These are phyloP conservation scores for Marasmius tenuissimus DNA, from an alignment of 1,284 basidiomycete species.

Conservation along the genomic window DNA sequence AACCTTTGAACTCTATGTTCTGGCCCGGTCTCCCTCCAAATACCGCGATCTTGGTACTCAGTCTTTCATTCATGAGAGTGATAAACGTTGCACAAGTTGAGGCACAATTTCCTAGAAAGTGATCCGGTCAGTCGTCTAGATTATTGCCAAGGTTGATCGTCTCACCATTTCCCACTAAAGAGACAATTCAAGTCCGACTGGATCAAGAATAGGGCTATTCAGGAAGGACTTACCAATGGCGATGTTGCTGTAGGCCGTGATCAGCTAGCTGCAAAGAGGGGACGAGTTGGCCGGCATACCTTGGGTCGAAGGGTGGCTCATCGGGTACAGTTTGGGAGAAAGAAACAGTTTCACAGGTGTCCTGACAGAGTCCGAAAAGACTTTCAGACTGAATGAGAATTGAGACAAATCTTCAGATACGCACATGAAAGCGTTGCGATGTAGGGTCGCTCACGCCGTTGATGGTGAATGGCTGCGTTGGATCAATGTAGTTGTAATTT, in stretches of 20 bases:
- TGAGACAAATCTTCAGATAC: neutral
- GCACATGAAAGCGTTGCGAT: neutral
- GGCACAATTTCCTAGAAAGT: conserved; percentile 52
- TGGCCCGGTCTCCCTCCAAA: conserved; percentile 62
- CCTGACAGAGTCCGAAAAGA: conserved; percentile 23
- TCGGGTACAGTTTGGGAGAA: conserved; percentile 47
- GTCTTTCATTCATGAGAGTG: conserved; percentile 61
- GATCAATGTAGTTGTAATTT: neutral
- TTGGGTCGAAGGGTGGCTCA: conserved; percentile 52
- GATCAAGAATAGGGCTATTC: neutral
- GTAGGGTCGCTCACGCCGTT: neutral
- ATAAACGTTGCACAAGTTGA: conserved; percentile 68
- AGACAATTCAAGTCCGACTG: neutral
- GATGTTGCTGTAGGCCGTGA: conserved; percentile 39
- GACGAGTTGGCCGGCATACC: conserved; percentile 7
- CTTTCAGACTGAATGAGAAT: too few relatives aligned
- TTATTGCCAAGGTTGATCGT: too few relatives aligned
- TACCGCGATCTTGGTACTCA: conserved; percentile 53
- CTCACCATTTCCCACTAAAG: conserved; percentile 33
- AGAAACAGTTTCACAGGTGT: conserved; percentile 34
- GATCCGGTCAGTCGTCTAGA: conserved; percentile 20
- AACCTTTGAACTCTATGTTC: conserved; percentile 57
- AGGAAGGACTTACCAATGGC: conserved; percentile 43
- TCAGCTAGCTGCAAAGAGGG: neutral
- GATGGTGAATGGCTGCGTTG: neutral